Evolutionary conservation across 805 yeast species (phyloP).

Genomic region (Starmera pachycereana): DNA sequence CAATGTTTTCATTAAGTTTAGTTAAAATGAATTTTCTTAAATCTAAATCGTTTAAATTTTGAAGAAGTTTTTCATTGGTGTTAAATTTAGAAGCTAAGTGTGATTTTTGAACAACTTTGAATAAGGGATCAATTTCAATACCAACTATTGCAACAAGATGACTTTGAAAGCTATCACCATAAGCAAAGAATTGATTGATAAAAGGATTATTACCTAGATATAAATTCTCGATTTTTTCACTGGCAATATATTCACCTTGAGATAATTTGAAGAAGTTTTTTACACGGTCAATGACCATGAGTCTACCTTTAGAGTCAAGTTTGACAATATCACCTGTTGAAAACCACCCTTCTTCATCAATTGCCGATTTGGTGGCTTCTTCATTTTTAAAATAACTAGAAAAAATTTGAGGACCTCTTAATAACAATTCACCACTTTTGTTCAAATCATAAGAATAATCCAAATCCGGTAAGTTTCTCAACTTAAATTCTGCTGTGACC

Average conservation of each 20-base stretch:
- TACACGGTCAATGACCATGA: conserved; percentile 61
- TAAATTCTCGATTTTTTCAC: conserved; percentile 62
- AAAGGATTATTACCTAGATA: conserved; percentile 44
- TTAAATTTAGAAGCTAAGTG: conserved; percentile 4
- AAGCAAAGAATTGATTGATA: conserved; percentile 44
- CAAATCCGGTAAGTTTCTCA: conserved; percentile 58
- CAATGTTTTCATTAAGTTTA: conserved; percentile 27
- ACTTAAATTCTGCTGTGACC: conserved; percentile 43
- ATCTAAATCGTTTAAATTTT: conserved; percentile 19
- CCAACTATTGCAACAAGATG: conserved; percentile 55
- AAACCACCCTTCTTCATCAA: conserved; percentile 56
- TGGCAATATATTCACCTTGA: conserved; percentile 63
- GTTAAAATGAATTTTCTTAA: conserved; percentile 26
- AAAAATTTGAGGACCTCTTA: conserved; percentile 59
- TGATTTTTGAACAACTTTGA: conserved; percentile 8
- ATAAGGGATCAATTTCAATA: conserved; percentile 35
- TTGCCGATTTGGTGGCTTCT: conserved; percentile 40
- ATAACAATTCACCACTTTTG: conserved; percentile 48
- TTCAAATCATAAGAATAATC: conserved; percentile 34
- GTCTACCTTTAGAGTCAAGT: conserved; percentile 40
- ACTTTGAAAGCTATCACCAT: conserved; percentile 52
- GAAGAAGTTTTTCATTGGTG: conserved; percentile 14
- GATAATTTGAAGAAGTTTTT: conserved; percentile 67
- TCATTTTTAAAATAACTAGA: conserved; percentile 43
- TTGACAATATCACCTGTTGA: conserved; percentile 57